Base-by-base conservation (phyloP, 441 rosid species). In the Lepidium campestre region DNA sequence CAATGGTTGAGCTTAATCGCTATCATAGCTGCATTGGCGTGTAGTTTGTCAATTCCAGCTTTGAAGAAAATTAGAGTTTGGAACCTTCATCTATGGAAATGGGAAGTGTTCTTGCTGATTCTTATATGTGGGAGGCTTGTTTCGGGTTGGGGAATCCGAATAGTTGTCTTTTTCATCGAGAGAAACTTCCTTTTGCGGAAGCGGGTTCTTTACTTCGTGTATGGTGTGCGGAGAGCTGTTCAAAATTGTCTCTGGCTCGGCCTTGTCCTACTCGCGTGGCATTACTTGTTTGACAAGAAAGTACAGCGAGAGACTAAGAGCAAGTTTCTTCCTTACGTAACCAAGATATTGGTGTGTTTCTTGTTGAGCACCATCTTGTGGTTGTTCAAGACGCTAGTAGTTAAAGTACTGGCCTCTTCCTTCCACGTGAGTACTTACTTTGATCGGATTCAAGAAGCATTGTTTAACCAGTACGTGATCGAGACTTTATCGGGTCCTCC, bases 111-210 rank as follows among this genome's bases (percentile, higher is more conserved):
- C 62, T 31, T 83, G 35, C 62, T 88, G 10, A 92, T 89, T 41
- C 74, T 90, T 79, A 90, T 93, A 36, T 90, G 96, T 44, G 98
- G 96, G 11, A 80, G 97, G 53, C 56, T 93, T 44, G 85, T 93
- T 19, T 90, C 97, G 0, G 98, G 98, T 7, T 90, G 98, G 97
- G 97, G 90, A 49, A 90, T 92, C 41, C 66, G 81, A 14, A 36
- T 92, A 22, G 71, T 68, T n/a, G 79, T 82, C 35, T 84, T 81
- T 54, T 78, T 79, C 17, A 65, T 83, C 2, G 86, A 84, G 59
- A 78, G 86, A 65, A 86, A 83, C 65, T 84, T 86, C 31, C 71
- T 77, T 18, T 29, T 81, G 72, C 67, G 87, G 1, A 84, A 84
- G 37, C 61, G 87, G 41, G 87, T 86, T 25, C 64, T 86, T 62